A percentile compares a stretch with the other conserved stretches of the same genome.
Evolutionary conservation across 495 filamentous ascomycete species (phyloP).

Genomic region (Venustampulla echinocandica): DNA sequence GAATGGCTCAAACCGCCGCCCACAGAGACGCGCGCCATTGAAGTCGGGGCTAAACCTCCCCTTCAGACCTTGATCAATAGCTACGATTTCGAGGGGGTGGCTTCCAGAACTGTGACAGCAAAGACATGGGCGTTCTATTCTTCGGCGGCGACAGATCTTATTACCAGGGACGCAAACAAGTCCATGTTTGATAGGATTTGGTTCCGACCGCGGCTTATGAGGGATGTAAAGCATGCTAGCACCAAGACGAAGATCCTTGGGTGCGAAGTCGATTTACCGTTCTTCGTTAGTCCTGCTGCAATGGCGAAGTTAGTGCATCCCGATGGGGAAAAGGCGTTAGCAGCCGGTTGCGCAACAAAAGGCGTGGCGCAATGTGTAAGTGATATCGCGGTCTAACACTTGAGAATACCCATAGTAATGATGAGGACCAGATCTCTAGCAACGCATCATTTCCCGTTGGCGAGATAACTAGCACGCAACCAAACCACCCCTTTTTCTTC

Average conservation of each 20-base stretch:
- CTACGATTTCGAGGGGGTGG: conserved; percentile 62
- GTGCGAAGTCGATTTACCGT: conserved; percentile 43
- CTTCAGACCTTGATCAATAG: conserved; percentile 58
- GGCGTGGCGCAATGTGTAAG: conserved; percentile 32
- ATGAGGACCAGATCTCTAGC: conserved; percentile 40
- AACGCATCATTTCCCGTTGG: conserved; percentile 56
- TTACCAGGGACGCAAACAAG: conserved; percentile 44
- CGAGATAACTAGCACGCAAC: conserved; percentile 41
- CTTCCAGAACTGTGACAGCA: conserved; percentile 47
- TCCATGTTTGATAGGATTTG: conserved; percentile 52
- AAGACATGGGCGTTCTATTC: conserved; percentile 78
- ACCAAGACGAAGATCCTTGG: conserved; percentile 53
- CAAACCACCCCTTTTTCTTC: conserved; percentile 48
- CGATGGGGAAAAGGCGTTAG: conserved; percentile 60
- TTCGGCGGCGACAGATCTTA: conserved; percentile 65
- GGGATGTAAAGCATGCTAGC: conserved; percentile 50
- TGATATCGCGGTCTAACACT: neutral
- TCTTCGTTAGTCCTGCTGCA: conserved; percentile 62
- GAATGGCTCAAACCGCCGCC: neutral
- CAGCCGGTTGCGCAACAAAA: conserved; percentile 42
- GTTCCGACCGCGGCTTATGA: conserved; percentile 63
- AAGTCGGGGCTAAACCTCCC: conserved; percentile 40
- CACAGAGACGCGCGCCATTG: neutral
- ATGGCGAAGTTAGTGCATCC: conserved; percentile 62
- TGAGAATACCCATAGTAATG: neutral